Evolutionary conservation across 1,139 yeast species (phyloP).

Genomic region (Pichia sp.): DNA sequence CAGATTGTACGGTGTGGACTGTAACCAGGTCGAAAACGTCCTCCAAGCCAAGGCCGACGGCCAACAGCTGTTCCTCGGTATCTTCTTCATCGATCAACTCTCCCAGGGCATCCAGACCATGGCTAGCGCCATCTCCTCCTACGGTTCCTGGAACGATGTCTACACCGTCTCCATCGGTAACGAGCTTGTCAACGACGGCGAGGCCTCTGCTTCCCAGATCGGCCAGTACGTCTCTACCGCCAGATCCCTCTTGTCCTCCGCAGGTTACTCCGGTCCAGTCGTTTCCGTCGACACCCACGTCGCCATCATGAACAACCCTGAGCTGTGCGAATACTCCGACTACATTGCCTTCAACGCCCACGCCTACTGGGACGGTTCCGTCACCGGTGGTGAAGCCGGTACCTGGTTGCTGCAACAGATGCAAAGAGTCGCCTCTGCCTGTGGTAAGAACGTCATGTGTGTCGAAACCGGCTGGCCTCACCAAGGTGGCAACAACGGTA

Average conservation of each 20-base stretch:
- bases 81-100: slow-evolving; percentile 54
- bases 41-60: slow-evolving; percentile 52
- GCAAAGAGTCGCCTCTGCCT: slow-evolving; percentile 58
- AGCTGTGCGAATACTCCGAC: slow-evolving; percentile 64
- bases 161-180: slow-evolving; percentile 76
- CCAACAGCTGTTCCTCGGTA: slow-evolving; percentile 72
- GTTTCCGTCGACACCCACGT: slow-evolving; percentile 78
- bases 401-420: slow-evolving; percentile 65
- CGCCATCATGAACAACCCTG: slow-evolving; percentile 69
- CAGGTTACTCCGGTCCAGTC: slow-evolving; percentile 65
- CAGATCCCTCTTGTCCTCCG: slow-evolving; percentile 54
- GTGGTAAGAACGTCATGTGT: slow-evolving; percentile 60
- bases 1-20: slow-evolving; percentile 82
- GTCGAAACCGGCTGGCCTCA: slow-evolving; percentile 86
- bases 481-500: slow-evolving; percentile 59
- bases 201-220: slow-evolving; percentile 56
- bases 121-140: slow-evolving; percentile 47
- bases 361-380: slow-evolving; percentile 73
- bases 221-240: slow-evolving; percentile 51
- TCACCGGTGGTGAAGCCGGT: slow-evolving; percentile 64
- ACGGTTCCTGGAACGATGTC: slow-evolving; percentile 71
- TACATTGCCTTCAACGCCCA: slow-evolving; percentile 80
- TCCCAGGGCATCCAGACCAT: slow-evolving; percentile 49
- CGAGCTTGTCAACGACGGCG: slow-evolving; percentile 69
- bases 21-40: slow-evolving; percentile 70